These are phyloP conservation scores for Pythium brassicae DNA, from an alignment of 352 stramenopile species.

Conservation along the genomic window DNA sequence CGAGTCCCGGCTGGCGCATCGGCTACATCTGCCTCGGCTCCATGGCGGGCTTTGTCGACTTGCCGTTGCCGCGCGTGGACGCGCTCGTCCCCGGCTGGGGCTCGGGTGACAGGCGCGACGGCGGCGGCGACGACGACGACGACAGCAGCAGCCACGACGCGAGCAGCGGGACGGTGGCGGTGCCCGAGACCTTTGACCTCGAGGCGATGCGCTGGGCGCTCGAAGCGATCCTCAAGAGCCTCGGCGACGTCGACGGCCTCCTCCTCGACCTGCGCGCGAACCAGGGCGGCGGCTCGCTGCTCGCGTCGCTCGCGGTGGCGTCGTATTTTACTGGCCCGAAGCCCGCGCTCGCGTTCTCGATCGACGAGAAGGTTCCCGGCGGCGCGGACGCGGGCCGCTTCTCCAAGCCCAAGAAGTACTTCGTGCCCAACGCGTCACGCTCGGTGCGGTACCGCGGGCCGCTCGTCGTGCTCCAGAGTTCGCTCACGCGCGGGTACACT, in stretches of 20 bases:
- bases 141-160: conserved; percentile 1
- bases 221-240: conserved; percentile 66
- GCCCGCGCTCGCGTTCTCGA: conserved; percentile 49
- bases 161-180: conserved; percentile 19
- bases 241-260: conserved; percentile 61
- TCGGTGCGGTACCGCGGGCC: conserved; percentile 59
- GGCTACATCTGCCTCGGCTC: conserved; percentile 67
- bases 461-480: conserved; percentile 67
- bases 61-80: conserved; percentile 57
- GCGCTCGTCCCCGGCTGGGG: conserved; percentile 53
- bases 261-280: conserved; percentile 80
- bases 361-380: conserved; percentile 56
- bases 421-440: conserved; percentile 50
- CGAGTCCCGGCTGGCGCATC: conserved; percentile 71
- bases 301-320: conserved; percentile 55
- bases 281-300: conserved; percentile 59
- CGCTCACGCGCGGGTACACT: conserved; percentile 68
- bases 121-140: no score
- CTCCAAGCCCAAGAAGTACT: conserved; percentile 55
- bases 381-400: conserved; percentile 26
- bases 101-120: not conserved
- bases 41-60: conserved; percentile 82
- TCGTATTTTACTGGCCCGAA: conserved; percentile 65
- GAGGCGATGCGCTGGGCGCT: conserved; percentile 85
- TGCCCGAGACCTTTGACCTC: conserved; percentile 82